Evolutionary conservation across 345 rosid species (phyloP), one percentile per base, ranked within the genome.

Genomic region (Salix suchowensis): DNA sequence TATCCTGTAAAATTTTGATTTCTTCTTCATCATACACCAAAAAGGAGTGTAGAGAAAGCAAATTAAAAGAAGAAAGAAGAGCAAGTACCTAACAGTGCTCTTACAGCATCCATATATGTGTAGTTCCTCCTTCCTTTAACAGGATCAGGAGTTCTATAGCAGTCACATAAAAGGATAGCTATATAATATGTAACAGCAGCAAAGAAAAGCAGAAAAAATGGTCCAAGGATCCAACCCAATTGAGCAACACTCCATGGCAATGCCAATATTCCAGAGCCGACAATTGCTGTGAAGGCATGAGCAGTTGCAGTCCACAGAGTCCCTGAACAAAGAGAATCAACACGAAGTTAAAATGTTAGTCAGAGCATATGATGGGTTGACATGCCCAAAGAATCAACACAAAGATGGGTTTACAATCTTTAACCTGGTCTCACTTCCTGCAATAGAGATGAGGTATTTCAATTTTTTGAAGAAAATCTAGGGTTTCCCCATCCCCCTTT

Each of bases 231-330:
- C 74, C 74, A 72, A 14, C 74, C 74, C 74, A 72, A 8, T 18
- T 72, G 74, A 18, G 74, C 74, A 15, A 55, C 65, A 54, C 74
- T 72, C 74, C 74, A 72, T 52, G 74, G 74, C 65, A 72, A 19
- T 26, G 74, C 61, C 44, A 72, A 72, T 52, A 72, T 72, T 28
- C 74, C 74, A 15, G 74, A 48, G 0, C 74, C 74, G 21, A 72
- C 66, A 18, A 55, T 39, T 4, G 74, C 50, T 50, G 74, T 54
- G 39, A 72, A 10, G 6, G 74, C 74, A 55, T 72, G 74, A 15
- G 74, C 74, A 30, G 74, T 72, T 72, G 74, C 74, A 54, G 65
- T 72, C 74, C 74, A 72, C 24, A 72, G 6, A 16, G 65, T 72
- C 28, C 74, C 74, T 72, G 34, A 0, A 44, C 48, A 13, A 39